Evolutionary conservation across 257 asterid genomes (phyloP).

Genomic region (Salvia miltiorrhiza): DNA sequence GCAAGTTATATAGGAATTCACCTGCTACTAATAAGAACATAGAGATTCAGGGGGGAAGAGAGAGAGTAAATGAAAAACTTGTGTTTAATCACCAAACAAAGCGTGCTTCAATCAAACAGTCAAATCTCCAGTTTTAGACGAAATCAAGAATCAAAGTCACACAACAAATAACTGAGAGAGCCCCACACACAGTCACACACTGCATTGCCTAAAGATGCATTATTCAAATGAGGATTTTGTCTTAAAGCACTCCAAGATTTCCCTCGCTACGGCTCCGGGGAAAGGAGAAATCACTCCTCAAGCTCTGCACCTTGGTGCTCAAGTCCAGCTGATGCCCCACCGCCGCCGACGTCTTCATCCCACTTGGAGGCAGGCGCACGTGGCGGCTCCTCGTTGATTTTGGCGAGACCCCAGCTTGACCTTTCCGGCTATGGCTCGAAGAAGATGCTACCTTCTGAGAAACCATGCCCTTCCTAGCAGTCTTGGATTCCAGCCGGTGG

Average conservation of each 20-base stretch:
- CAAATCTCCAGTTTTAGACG: background rate
- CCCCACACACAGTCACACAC: background rate
- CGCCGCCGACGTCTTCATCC: constrained; percentile 37
- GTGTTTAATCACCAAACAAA: constrained; percentile 12
- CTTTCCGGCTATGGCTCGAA: constrained; percentile 59
- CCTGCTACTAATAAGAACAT: too few species aligned
- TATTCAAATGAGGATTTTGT: background rate
- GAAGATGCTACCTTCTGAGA: constrained; percentile 52
- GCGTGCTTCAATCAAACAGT: background rate
- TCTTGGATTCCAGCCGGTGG: constrained; percentile 45
- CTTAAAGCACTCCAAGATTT: constrained; percentile 61
- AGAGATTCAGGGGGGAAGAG: too few species aligned
- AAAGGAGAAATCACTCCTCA: constrained; percentile 46
- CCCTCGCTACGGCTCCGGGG: constrained; percentile 86
- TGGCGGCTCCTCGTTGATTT: constrained; percentile 49
- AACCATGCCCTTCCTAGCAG: constrained; percentile 46
- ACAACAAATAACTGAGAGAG: background rate
- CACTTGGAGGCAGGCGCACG: constrained; percentile 56
- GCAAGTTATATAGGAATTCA: too few species aligned
- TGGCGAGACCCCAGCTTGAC: constrained; percentile 44
- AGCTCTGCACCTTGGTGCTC: constrained; percentile 37
- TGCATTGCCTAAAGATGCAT: background rate
- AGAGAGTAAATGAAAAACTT: background rate
- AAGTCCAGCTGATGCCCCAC: constrained; percentile 36
- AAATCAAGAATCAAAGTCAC: background rate